A percentile compares a stretch with the other conserved stretches of the same genome.
These are phyloP conservation scores for Talaromyces proteolyticus DNA, from an alignment of 495 filamentous ascomycete genomes.

Conservation along the genomic window DNA sequence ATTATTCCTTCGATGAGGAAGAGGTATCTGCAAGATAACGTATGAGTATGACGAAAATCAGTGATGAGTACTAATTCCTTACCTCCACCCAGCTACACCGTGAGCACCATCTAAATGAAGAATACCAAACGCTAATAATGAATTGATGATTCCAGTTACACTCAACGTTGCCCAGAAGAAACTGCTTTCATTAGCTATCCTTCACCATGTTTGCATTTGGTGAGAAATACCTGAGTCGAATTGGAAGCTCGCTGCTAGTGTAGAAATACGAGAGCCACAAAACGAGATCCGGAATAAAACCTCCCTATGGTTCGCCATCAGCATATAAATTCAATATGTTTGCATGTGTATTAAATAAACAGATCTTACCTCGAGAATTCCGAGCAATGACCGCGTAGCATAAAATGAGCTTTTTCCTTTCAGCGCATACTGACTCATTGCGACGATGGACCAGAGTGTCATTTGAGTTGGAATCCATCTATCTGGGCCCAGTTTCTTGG, in stretches of 20 bases:
- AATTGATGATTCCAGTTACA: slow-evolving; percentile 48
- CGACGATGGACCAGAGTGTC: slow-evolving; percentile 64
- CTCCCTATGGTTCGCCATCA: no score
- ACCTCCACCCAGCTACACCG: slow-evolving; percentile 56
- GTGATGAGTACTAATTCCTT: no score
- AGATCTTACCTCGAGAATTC: slow-evolving; percentile 42
- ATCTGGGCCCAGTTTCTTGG: slow-evolving; percentile 66
- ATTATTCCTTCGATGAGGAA: slow-evolving; percentile 34
- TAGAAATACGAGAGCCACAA: slow-evolving; percentile 63
- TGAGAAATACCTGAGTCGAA: slow-evolving; percentile 43
- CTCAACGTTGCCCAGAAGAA: slow-evolving; percentile 57
- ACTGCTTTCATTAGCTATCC: slow-evolving; percentile 7
- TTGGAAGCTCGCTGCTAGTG: slow-evolving; percentile 52
- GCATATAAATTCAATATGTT: no score
- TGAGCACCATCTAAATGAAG: slow-evolving; percentile 50
- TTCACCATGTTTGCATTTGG: background rate
- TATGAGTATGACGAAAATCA: no score
- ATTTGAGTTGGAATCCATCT: slow-evolving; percentile 78
- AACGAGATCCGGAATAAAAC: slow-evolving; percentile 19
- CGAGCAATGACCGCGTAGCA: slow-evolving; percentile 54
- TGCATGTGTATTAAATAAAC: background rate
- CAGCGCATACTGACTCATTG: slow-evolving; percentile 55
- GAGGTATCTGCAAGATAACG: slow-evolving; percentile 23
- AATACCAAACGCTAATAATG: slow-evolving; percentile 57
- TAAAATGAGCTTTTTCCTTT: slow-evolving; percentile 56